These are phyloP conservation scores for Psilocybe cubensis DNA, from an alignment of 768 basidiomycete species.

Conservation along the genomic window DNA sequence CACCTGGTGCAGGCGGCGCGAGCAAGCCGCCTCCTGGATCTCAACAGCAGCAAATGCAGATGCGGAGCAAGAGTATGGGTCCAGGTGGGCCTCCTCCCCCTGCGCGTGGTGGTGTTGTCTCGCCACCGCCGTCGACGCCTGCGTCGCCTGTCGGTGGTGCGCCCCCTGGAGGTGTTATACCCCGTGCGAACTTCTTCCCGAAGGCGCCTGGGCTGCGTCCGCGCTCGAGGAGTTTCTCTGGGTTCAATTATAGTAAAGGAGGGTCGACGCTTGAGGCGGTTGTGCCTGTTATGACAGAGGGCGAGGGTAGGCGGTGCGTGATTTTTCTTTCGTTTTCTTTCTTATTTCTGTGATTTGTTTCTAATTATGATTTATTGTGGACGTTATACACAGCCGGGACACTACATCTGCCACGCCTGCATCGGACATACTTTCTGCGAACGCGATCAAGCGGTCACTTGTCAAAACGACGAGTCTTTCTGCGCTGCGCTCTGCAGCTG, in stretches of 20 bases:
- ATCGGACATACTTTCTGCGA: background rate
- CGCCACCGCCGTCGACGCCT: background rate
- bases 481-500: no score
- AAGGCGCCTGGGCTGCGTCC: conserved; percentile 57
- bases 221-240: conserved; percentile 78
- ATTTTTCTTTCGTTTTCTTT: conserved; percentile 7
- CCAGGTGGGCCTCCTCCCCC: background rate
- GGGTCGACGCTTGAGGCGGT: conserved; percentile 30
- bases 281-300: no score
- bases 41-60: background rate
- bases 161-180: conserved; percentile 33
- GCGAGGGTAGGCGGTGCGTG: conserved; percentile 34
- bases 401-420: no score
- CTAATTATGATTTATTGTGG: background rate
- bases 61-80: conserved; percentile 11
- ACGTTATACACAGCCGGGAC: conserved; percentile 1
- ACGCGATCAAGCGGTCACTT: conserved; percentile 11
- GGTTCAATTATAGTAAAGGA: no score
- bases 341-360: background rate
- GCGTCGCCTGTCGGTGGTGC: background rate
- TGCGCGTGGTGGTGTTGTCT: background rate
- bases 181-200: conserved; percentile 68
- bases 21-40: conserved; percentile 1
- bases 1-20: conserved; percentile 20
- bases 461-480: background rate